Evolutionary conservation across 768 basidiomycete genomes (phyloP), one percentile per base, ranked within the genome.

Genomic region (Naganishia onofrii): DNA sequence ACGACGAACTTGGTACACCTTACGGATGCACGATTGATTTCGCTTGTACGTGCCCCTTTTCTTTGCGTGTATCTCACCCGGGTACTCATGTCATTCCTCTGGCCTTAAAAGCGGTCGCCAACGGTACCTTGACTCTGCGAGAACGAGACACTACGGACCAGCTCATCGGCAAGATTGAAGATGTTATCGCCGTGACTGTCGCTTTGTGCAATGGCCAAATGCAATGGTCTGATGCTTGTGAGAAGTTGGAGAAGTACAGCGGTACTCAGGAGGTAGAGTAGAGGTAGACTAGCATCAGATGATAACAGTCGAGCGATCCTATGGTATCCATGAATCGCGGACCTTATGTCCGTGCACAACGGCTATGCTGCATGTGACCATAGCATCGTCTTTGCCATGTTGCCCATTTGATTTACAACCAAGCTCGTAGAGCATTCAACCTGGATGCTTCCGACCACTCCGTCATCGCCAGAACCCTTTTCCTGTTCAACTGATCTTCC

Each of bases 1-100:
- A 98, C 82, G 96, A 99, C 82, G 96, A 98, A 83, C 86, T 99
- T 54, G 96, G 96, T 73, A 98, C 96, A 34, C 96, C 96, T 1
- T 99, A 90, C 81, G 96, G 95, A 60, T 85, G 95, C 69, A 99
- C 96, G 1, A 85, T 98, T 68, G 95, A 97, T 82, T 97, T 98
- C 83, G 96, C 94, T 7, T 88, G 89, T 90, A 74, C 77, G 87
- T 83, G 36, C 63, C 19, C 7, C 48, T 23, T n/a, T 70, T 66
- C 23, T 66, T 48, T 31, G 26, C 31, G 1, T 38, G 7, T 12
- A n/a, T 21, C 21, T 3, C 19, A 15, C 4, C 23, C 29, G 4
- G 17, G 28, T 7, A 44, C 42, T 42, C 3, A 57, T 7, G 28
- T 4, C 13, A 32, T 38, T 32, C 19, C 29, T 48, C 29, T 51